Base-by-base conservation (phyloP, 176 grass and related monocot genomes). In the Carex littledalei region DNA sequence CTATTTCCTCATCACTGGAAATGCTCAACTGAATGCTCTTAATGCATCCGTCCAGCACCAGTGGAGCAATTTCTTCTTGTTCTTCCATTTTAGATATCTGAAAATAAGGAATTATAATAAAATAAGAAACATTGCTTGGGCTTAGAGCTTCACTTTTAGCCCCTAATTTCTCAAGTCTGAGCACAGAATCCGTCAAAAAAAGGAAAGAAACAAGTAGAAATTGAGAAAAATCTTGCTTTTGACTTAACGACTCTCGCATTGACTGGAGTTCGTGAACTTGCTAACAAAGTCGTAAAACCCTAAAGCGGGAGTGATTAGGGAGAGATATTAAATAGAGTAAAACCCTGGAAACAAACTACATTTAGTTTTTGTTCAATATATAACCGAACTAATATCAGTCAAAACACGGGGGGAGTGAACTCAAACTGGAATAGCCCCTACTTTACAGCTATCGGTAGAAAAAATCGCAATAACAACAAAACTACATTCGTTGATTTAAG, bases 31-130 rank as follows among this genome's bases (percentile, higher is more conserved):
- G 90, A 3, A 94, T 73, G 5, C 73, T 82, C 74, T 89, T 92
- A 18, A 94, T 92, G 45, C 79, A n/a, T 21, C 90, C 93, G 87
- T 94, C 90, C 1, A 87, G 69, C 0, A 94, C 78, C 52, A 85
- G 78, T 12, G 84, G 61, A 26, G 82, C 29, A 2, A 61, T 49
- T 53, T 88, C 90, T 54, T 90, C 88, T 79, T 92, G 50, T 24
- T 78, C 86, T 77, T 94, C 93, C 93, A 94, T 94, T 39, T 86
- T 16, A 32, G 0, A 20, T 31, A 67, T 22, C 81, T 83, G 81
- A 54, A 83, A 83, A 83, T 24, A 64, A 79, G 8, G 9, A 81
- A 45, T 67, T 18, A 50, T 26, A 26, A 68, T n/a, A 55, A 21
- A 53, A 24, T 17, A 56, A 56, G 13, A 78, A 78, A 17, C 3